A percentile compares a stretch with the other conserved stretches of the same genome.
These are phyloP conservation scores for Rhodamnia argentea DNA, from an alignment of 345 rosid genomes.

Conservation along the genomic window DNA sequence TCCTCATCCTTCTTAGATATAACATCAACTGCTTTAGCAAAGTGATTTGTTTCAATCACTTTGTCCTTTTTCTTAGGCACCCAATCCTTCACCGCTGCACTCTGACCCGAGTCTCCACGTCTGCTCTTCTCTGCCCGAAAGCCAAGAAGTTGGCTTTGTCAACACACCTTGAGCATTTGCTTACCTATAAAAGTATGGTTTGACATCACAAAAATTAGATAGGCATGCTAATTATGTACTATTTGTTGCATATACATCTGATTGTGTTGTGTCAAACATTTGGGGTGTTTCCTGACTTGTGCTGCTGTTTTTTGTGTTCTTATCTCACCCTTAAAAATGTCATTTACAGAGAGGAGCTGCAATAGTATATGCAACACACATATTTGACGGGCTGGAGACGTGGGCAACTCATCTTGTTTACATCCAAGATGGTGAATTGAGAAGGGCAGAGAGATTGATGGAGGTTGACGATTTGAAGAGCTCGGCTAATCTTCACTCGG, in stretches of 20 bases:
- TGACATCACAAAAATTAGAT: neutral
- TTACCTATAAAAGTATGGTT: neutral
- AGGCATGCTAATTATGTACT: neutral
- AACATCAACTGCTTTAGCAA: neutral
- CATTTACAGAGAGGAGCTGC: constrained; percentile 72
- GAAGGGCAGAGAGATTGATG: constrained; percentile 33
- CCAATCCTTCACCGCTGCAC: neutral
- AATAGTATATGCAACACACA: constrained; percentile 83
- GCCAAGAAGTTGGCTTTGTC: no score
- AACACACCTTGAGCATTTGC: neutral
- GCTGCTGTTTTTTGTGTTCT: neutral
- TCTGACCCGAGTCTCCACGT: no score
- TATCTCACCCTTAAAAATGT: neutral
- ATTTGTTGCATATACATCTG: neutral
- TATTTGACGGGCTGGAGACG: constrained; percentile 81
- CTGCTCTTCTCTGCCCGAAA: no score
- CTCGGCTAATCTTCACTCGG: constrained; percentile 64
- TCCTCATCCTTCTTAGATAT: neutral
- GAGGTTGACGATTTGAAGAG: constrained; percentile 56
- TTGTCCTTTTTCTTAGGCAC: neutral
- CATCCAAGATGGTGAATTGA: constrained; percentile 76
- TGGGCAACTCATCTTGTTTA: constrained; percentile 91
- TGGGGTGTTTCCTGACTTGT: neutral
- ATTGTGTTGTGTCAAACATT: neutral
- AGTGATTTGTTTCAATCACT: neutral